These are phyloP conservation scores for Exserohilum turcica DNA, from an alignment of 2,329 filamentous ascomycete genomes.

Conservation along the genomic window DNA sequence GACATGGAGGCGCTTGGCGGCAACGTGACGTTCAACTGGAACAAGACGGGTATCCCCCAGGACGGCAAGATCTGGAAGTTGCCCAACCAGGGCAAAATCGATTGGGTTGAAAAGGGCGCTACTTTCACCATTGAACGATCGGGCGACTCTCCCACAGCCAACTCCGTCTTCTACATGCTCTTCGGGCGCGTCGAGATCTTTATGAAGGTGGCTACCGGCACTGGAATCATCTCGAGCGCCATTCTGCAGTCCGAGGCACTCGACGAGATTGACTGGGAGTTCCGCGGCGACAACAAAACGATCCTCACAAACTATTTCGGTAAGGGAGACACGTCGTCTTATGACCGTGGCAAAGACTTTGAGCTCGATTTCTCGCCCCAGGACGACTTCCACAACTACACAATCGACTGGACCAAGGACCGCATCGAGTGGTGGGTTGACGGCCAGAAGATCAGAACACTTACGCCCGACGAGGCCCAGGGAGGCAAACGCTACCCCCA, in stretches of 20 bases:
- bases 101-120: conserved; percentile 68
- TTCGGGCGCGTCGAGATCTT: conserved; percentile 58
- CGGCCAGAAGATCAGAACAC: conserved; percentile 63
- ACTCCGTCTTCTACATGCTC: conserved; percentile 63
- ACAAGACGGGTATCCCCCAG: conserved; percentile 55
- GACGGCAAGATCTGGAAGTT: conserved; percentile 61
- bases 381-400: conserved; percentile 49
- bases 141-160: conserved; percentile 77
- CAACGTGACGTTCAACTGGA: conserved; percentile 57
- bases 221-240: conserved; percentile 57
- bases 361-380: conserved; percentile 37
- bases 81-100: conserved; percentile 68
- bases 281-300: conserved; percentile 47
- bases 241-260: conserved; percentile 58
- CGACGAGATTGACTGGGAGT: conserved; percentile 62
- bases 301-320: conserved; percentile 61
- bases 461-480: conserved; percentile 64
- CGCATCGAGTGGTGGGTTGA: conserved; percentile 70
- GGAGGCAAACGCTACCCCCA: conserved; percentile 68
- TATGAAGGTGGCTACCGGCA: conserved; percentile 55
- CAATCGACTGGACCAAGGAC: conserved; percentile 69
- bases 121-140: conserved; percentile 72
- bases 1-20: conserved; percentile 72
- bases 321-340: conserved; percentile 60
- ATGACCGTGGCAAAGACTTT: conserved; percentile 53